Base-by-base conservation (phyloP, 2,329 filamentous ascomycete species). In the Talaromyces sp. region DNA sequence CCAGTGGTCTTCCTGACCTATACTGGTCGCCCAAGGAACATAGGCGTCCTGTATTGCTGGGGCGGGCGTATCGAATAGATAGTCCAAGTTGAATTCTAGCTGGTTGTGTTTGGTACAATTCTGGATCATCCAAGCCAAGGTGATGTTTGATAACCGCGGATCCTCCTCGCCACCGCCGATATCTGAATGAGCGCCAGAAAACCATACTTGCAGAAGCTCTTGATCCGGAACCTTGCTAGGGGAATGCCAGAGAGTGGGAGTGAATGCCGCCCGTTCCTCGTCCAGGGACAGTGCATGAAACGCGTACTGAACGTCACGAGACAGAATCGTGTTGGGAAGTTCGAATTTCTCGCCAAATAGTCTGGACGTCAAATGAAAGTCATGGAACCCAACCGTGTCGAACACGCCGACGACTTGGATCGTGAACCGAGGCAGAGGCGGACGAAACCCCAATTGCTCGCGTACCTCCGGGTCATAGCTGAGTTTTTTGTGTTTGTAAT, bases 51-150 rank as follows among this genome's bases (percentile, higher is more conserved):
- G 55, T 17, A 61, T 3, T 7, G 55, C 8, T 1, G 5, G 59
- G 19, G 63, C 60, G 1, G 66, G 66, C 6, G 59, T 10, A 8
- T 66, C 60, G 24, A 68, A 66, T 0, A 68, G 55, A 55, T 68
- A 68, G 8, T 66, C 62, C 5, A 65, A 50, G 24, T 68, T 63
- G 21, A 69, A 67, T 0, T 59, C 59, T 1, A 69, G 59, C 49
- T 69, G 66, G 7, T 62, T 50, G n/a, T 66, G 41, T 50, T 68
- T 66, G 10, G 60, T 60, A 31, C 66, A 68, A 60, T 84, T 81
- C 56, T 77, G 76, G 66, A 84, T 81, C 82, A 85, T 84, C 82
- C 82, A 85, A 4, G 82, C 82, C 1, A 84, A 69, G 5, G 78
- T 77, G 29, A 84, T 82, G 46, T 83, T 65, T 2, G 71, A 63